These are phyloP conservation scores for Arabidopsis arenosa DNA, from an alignment of 345 rosid species.

Conservation along the genomic window DNA sequence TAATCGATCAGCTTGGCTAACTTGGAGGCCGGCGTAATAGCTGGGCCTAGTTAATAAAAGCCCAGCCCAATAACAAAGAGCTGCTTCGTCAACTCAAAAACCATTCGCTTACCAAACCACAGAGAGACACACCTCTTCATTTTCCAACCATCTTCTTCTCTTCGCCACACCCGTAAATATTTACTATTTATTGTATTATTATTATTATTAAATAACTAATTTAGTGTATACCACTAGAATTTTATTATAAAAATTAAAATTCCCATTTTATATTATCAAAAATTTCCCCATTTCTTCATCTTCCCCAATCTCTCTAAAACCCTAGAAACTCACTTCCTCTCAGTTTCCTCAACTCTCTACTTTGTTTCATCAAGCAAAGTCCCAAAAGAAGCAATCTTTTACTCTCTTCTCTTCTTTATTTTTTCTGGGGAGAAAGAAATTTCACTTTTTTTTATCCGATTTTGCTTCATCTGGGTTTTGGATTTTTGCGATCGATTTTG, in stretches of 20 bases:
- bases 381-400: not conserved
- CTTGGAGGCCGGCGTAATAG: too few relatives aligned
- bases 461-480: conserved; percentile 10
- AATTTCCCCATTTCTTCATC: conserved; percentile 27
- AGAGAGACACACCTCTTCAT: conserved; percentile 16
- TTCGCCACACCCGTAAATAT: conserved; percentile 39
- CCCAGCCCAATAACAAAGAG: conserved; percentile 21
- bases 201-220: conserved; percentile 4
- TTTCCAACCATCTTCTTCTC: conserved; percentile 36
- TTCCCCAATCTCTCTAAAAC: conserved; percentile 47
- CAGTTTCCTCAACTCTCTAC: not conserved
- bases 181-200: conserved; percentile 20
- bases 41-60: not conserved
- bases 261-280: too few relatives aligned
- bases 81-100: not conserved
- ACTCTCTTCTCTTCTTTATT: conserved; percentile 18
- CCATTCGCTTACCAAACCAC: conserved; percentile 39
- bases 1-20: too few relatives aligned
- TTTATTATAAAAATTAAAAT: conserved; percentile 6
- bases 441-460: not conserved
- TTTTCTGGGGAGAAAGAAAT: not conserved
- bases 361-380: not conserved
- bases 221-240: conserved; percentile 34
- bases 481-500: conserved; percentile 16
- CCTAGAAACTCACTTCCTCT: conserved; percentile 45